Conservation (phyloP, 768 basidiomycete species). For the Leccinum sublutescens region DNA sequence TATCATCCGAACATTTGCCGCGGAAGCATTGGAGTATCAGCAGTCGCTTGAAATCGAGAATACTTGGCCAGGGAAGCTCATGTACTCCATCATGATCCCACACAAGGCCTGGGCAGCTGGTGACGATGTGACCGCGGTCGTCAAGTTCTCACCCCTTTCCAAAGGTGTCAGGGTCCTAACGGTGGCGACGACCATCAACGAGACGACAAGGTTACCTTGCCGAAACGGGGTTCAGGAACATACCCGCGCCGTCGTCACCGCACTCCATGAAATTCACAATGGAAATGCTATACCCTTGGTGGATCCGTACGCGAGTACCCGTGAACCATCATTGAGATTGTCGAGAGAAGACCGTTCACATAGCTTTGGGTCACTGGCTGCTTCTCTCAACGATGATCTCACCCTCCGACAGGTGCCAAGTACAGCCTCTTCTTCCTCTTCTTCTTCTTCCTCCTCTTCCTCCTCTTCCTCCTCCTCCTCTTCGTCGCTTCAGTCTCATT, state of each 20-base stretch:
- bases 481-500: conserved; percentile 13
- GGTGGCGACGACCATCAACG: conserved; percentile 69
- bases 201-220: conserved; percentile 62
- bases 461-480: conserved; percentile 1
- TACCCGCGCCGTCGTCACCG: conserved; percentile 56
- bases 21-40: conserved; percentile 91
- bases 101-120: conserved; percentile 96
- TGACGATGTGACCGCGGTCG: conserved; percentile 73
- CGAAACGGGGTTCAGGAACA: conserved; percentile 59
- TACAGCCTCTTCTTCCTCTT: conserved; percentile 8
- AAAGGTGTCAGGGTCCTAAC: conserved; percentile 78
- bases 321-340: conserved; percentile 13
- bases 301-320: conserved; percentile 12
- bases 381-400: conserved; percentile 11
- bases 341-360: conserved; percentile 15
- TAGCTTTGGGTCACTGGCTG: conserved; percentile 15
- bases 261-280: conserved; percentile 65
- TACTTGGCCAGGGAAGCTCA: conserved; percentile 96
- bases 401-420: conserved; percentile 15
- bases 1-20: conserved; percentile 69
- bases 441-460: background rate
- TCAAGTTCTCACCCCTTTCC: conserved; percentile 83
- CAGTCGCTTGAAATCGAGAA: conserved; percentile 95
- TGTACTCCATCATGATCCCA: conserved; percentile 92
- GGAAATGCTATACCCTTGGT: conserved; percentile 48